Percentiles rank a stretch among this genome's conserved stretches.
phyloP scores from a whole-genome alignment of 2,329 filamentous ascomycete genomes.

The Fusarium anguioides region DNA sequence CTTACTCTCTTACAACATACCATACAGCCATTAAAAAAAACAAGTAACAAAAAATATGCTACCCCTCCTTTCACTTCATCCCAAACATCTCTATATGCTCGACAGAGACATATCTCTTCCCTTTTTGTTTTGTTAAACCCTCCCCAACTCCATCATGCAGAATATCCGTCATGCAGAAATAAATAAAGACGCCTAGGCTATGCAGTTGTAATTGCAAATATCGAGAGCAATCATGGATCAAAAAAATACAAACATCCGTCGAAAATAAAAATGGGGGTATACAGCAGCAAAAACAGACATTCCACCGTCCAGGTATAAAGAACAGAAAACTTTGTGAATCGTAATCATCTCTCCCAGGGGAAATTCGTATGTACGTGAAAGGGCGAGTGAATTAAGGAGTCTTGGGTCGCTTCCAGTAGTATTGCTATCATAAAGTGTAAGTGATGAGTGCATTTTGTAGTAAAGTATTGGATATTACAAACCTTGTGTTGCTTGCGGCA shows the following conservation, averaged over 20 bases:
- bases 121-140: conserved; percentile 6
- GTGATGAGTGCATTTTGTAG: background rate
- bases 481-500: conserved; percentile 99
- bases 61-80: background rate
- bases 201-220: conserved; percentile 36
- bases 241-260: conserved; percentile 7
- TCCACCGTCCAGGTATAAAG: conserved; percentile 19
- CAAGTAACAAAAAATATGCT: conserved; percentile 19
- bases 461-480: conserved; percentile 44
- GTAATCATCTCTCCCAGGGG: conserved; percentile 13
- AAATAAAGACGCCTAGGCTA: conserved; percentile 43
- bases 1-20: conserved; percentile 23
- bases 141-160: conserved; percentile 38
- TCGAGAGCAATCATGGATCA: conserved; percentile 22
- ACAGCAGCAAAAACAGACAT: conserved; percentile 40
- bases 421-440: conserved; percentile 63
- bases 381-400: conserved; percentile 60
- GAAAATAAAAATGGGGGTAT: conserved; percentile 37
- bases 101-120: background rate
- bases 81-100: conserved; percentile 8
- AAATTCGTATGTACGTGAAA: conserved; percentile 26
- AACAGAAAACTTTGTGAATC: conserved; percentile 18
- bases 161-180: conserved; percentile 41
- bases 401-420: conserved; percentile 74
- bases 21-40: conserved; percentile 6